Evolutionary conservation across 805 yeast species (phyloP), one percentile per base, ranked within the genome.

Genomic region (Tetrapisispora taiwanensis): DNA sequence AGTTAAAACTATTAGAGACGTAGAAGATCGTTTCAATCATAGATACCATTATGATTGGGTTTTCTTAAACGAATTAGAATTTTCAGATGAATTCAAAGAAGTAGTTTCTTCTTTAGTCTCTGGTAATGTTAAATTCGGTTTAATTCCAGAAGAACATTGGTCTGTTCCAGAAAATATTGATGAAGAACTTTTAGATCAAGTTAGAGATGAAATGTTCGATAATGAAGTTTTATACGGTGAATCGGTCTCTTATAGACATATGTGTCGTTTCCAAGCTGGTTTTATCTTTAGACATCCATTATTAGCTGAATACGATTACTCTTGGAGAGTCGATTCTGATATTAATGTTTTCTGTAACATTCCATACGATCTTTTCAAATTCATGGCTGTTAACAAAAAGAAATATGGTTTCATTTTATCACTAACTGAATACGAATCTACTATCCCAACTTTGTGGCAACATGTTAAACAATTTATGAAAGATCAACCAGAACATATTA

Each of bases 291-390:
- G 73, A 44, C 83, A 81, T 56, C 73, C 73, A 42, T 63, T 78
- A 39, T 60, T 85, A 60, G 58, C 65, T 41, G 68, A 72, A 17
- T 81, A 80, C 61, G 75, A 73, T 38, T 84, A 78, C 58, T 81
- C 78, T 58, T 82, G 89, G 90, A 69, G 90, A 47, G 80, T 83
- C 34, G 90, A 82, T 62, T 86, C 89, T 9, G 81, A 78, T 41
- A 75, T 79, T 39, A 65, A 70, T 40, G 66, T 78, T 44, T 70
- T 60, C 50, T 83, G 90, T 67, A 81, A 81, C 57, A 65, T 80
- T 17, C 69, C 75, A 46, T 68, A 73, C 48, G 90, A 83, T 56
- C 74, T 80, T 20, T 84, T 84, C 67, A 69, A 65, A 44, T 68
- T 66, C 51, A 73, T 84, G 81, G 65, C 73, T n/a, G 72, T 65